phyloP scores from a whole-genome alignment of 164 flowering plant genomes.

The Liquidambar formosana region DNA sequence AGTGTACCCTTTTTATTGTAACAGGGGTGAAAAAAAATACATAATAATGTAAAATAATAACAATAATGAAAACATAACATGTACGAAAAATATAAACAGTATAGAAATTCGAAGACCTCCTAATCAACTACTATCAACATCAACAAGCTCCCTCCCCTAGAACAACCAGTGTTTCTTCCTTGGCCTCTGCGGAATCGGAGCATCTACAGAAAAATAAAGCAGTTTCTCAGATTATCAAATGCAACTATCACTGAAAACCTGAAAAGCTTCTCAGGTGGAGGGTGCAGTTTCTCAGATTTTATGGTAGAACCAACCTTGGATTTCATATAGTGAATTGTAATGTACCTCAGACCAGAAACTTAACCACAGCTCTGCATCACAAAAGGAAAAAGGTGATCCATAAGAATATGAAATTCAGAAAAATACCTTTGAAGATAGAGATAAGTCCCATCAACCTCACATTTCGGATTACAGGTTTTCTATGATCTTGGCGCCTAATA shows the following conservation, averaged over 20 bases:
- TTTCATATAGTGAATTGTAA: conserved; percentile 83
- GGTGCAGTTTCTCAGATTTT: too few relatives aligned
- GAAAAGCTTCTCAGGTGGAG: background rate
- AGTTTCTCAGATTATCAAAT: conserved; percentile 4
- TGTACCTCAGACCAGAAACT: conserved; percentile 98
- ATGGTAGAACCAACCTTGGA: conserved; percentile 48
- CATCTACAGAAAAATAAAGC: conserved; percentile 37
- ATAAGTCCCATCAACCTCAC: background rate
- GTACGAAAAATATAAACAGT: background rate
- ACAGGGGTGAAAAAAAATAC: background rate
- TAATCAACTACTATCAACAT: background rate
- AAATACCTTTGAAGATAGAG: background rate
- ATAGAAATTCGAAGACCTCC: background rate
- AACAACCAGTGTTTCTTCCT: conserved; percentile 89
- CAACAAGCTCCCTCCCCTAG: conserved; percentile 27
- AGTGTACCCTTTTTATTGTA: background rate
- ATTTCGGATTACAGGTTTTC: background rate
- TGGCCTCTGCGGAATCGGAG: conserved; percentile 49
- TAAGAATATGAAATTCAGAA: background rate
- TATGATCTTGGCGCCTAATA: background rate
- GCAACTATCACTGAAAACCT: too few relatives aligned
- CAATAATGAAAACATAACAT: background rate
- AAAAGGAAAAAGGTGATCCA: background rate
- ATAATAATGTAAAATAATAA: background rate
- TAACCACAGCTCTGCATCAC: conserved; percentile 77